phyloP scores from a whole-genome alignment of 2,329 filamentous ascomycete species.

The Phialophora macrospora region DNA sequence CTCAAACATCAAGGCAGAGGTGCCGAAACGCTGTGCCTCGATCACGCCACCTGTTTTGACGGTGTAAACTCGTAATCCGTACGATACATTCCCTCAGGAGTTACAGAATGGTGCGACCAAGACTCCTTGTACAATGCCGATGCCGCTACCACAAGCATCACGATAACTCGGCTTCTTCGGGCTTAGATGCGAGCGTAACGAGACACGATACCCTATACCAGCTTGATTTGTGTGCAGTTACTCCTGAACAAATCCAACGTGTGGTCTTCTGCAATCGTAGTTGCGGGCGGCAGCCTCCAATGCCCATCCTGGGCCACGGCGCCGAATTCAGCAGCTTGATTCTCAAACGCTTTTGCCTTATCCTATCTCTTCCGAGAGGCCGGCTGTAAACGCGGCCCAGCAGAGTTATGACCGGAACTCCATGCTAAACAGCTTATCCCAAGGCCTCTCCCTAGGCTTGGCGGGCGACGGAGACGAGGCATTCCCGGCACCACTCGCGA shows the following conservation, averaged over 20 bases:
- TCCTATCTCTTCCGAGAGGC: background rate
- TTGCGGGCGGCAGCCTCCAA: background rate
- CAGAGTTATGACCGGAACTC: slow-evolving; percentile 44
- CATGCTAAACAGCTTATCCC: slow-evolving; percentile 52
- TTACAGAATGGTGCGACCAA: too few relatives aligned
- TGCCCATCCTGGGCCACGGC: too few relatives aligned
- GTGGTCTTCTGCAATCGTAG: background rate
- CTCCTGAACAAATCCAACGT: background rate
- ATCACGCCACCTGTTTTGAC: background rate
- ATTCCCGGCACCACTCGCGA: slow-evolving; percentile 17
- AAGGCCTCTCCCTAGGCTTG: slow-evolving; percentile 40
- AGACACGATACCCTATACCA: background rate
- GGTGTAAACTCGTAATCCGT: background rate
- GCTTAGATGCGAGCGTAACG: background rate
- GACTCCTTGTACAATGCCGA: too few relatives aligned
- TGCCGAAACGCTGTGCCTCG: background rate
- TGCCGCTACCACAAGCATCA: too few relatives aligned
- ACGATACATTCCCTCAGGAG: background rate
- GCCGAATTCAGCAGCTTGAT: background rate
- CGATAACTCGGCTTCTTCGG: too few relatives aligned
- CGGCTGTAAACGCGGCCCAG: background rate
- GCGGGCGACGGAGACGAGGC: slow-evolving; percentile 37
- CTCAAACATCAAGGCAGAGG: too few relatives aligned
- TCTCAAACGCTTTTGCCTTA: background rate
- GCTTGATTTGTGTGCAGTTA: background rate